These are phyloP conservation scores for Maudiozyma pseudohumilis DNA, from an alignment of 805 yeast genomes.

Conservation along the genomic window DNA sequence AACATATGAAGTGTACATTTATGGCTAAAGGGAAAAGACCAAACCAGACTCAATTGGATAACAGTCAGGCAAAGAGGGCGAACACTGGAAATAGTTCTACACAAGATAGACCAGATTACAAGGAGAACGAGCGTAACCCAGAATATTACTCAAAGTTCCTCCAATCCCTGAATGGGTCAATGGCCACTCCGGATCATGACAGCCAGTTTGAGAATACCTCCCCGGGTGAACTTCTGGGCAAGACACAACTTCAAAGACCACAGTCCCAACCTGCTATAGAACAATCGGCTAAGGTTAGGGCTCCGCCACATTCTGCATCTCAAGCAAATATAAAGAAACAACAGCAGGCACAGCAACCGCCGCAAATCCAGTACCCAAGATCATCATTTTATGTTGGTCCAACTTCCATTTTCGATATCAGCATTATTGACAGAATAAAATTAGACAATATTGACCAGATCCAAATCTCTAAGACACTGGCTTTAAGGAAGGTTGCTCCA, in stretches of 20 bases:
- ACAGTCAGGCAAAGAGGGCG: too few relatives aligned
- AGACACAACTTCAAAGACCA: neutral
- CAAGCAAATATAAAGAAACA: neutral
- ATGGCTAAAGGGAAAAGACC: neutral
- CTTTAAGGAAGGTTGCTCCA: conserved; percentile 70
- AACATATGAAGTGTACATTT: conserved; percentile 65
- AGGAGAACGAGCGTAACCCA: conserved; percentile 1
- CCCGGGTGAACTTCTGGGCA: neutral
- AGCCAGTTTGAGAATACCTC: neutral
- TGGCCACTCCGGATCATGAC: conserved; percentile 3
- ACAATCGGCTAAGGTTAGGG: neutral
- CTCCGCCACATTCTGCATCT: neutral
- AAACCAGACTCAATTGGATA: neutral
- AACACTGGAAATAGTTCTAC: too few relatives aligned
- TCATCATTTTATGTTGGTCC: conserved; percentile 86
- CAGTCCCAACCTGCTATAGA: conserved; percentile 2
- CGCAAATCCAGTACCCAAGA: conserved; percentile 63
- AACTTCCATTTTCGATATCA: conserved; percentile 71
- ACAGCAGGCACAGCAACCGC: neutral
- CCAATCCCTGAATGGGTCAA: conserved; percentile 14
- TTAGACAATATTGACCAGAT: conserved; percentile 73
- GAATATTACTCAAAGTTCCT: conserved; percentile 20
- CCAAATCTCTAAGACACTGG: conserved; percentile 52
- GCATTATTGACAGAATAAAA: conserved; percentile 53
- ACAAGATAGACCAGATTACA: neutral